phyloP scores from a whole-genome alignment of 2,329 filamentous ascomycete genomes.

The Fusarium sp. region DNA sequence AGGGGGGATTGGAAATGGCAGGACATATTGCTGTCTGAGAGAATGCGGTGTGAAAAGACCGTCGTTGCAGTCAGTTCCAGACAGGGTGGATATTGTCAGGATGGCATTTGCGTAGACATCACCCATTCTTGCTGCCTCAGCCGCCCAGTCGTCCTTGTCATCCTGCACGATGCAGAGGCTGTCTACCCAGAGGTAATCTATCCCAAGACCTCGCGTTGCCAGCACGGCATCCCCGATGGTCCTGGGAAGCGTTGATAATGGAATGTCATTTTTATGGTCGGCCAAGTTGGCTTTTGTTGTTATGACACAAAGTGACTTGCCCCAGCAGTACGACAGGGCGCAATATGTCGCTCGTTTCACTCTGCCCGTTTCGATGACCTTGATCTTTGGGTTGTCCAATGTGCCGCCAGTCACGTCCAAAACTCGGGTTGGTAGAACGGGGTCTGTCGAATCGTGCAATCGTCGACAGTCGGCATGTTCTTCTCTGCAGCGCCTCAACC shows the following conservation, averaged over 20 bases:
- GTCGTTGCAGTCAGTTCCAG: background rate
- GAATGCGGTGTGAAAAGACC: background rate
- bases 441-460: background rate
- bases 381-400: background rate
- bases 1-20: background rate
- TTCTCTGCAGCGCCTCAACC: background rate
- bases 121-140: constrained; percentile 14
- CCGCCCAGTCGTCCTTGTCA: constrained; percentile 6
- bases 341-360: background rate
- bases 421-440: background rate
- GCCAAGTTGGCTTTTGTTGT: background rate
- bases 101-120: constrained; percentile 14
- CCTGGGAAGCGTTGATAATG: background rate
- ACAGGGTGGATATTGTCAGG: constrained; percentile 5
- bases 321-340: background rate
- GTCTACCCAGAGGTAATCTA: constrained; percentile 23
- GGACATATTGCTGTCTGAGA: background rate
- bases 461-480: background rate
- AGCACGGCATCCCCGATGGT: constrained; percentile 7
- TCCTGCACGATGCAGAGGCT: constrained; percentile 19
- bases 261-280: background rate
- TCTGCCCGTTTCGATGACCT: background rate
- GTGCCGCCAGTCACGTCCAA: background rate
- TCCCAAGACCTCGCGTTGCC: background rate
- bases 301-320: background rate